Evolutionary conservation across 1,284 basidiomycete genomes (phyloP).

Genomic region (Trichosporon ovoides): DNA sequence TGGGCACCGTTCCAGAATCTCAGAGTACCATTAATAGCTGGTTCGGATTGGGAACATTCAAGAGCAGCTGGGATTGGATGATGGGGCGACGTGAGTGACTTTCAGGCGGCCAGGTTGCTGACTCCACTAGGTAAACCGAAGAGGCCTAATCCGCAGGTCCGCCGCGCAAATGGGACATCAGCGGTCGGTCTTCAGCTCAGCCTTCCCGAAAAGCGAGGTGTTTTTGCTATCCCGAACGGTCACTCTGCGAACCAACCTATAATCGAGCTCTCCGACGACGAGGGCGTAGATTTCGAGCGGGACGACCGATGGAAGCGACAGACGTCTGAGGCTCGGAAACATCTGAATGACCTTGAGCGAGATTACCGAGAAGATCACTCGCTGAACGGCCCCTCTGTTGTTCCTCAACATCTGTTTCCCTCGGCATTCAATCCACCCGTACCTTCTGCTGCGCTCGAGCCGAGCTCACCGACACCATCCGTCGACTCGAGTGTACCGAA

Average conservation of each 20-base stretch:
- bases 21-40: background rate
- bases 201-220: background rate
- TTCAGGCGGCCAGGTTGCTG: background rate
- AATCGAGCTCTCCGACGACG: constrained; percentile 1
- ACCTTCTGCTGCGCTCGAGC: background rate
- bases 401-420: background rate
- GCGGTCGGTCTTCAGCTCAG: background rate
- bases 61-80: background rate
- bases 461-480: background rate
- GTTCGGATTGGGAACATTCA: background rate
- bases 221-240: background rate
- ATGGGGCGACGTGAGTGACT: constrained; percentile 2
- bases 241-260: background rate
- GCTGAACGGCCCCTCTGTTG: background rate
- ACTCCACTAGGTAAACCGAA: background rate
- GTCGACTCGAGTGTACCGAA: background rate
- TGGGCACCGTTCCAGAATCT: background rate
- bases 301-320: background rate
- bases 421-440: background rate
- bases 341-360: constrained; percentile 15
- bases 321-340: background rate
- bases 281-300: background rate
- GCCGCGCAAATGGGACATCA: background rate
- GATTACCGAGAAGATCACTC: background rate
- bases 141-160: background rate